These are phyloP conservation scores for Alternaria dauci DNA, from an alignment of 2,329 filamentous ascomycete genomes.

Conservation along the genomic window DNA sequence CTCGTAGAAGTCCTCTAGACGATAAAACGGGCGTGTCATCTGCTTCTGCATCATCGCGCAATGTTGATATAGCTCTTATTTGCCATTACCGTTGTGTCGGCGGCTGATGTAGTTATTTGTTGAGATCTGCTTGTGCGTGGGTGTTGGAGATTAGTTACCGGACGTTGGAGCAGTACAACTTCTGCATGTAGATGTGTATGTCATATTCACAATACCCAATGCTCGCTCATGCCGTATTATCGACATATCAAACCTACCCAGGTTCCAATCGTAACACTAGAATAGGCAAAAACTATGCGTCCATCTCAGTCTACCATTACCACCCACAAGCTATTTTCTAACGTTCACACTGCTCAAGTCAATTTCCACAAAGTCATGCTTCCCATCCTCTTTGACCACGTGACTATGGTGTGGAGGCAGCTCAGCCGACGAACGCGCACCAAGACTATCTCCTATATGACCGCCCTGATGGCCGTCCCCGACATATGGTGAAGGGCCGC, in stretches of 20 bases:
- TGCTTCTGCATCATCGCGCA: background rate
- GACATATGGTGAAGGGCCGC: background rate
- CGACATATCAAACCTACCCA: background rate
- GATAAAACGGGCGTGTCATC: background rate
- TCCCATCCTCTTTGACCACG: background rate
- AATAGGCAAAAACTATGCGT: background rate
- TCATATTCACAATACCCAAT: background rate
- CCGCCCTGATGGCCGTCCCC: background rate
- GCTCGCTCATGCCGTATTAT: background rate
- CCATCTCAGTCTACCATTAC: background rate
- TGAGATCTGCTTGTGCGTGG: background rate
- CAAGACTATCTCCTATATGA: background rate
- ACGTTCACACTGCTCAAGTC: background rate
- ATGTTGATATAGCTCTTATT: background rate
- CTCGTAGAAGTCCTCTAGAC: background rate
- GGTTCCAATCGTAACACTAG: background rate
- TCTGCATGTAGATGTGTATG: background rate
- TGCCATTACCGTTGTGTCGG: background rate
- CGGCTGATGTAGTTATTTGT: background rate
- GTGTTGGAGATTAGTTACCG: background rate
- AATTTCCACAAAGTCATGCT: background rate
- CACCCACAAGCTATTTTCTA: background rate
- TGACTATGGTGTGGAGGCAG: background rate
- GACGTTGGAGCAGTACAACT: background rate
- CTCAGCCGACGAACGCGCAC: background rate